These are phyloP conservation scores for Beta macrorhiza DNA, from an alignment of 179 eudicot species.

Conservation along the genomic window DNA sequence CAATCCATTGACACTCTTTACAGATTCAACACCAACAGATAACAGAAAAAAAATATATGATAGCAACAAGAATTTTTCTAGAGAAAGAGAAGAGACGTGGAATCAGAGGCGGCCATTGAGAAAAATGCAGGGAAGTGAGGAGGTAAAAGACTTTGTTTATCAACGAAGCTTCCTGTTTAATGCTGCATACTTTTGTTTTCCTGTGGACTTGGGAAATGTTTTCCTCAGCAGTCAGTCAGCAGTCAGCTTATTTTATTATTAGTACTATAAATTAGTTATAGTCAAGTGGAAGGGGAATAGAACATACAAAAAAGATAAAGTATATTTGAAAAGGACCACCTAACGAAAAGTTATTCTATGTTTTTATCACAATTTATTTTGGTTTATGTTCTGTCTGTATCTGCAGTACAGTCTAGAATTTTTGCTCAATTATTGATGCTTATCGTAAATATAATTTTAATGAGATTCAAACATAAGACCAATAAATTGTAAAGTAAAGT, in stretches of 20 bases:
- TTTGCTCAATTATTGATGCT: too few species aligned
- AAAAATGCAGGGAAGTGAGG: neutral
- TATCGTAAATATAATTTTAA: too few species aligned
- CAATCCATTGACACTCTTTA: constrained; percentile 6
- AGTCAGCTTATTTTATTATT: neutral
- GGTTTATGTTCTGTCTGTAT: too few species aligned
- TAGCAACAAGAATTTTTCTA: neutral
- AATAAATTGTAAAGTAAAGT: too few species aligned
- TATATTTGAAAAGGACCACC: neutral
- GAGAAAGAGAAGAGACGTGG: constrained; percentile 33
- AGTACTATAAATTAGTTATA: neutral
- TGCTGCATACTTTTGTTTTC: neutral
- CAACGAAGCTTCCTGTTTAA: neutral
- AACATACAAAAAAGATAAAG: neutral
- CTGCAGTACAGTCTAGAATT: too few species aligned
- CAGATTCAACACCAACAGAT: neutral
- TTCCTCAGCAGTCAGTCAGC: neutral
- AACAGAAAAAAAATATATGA: neutral
- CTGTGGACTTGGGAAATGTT: neutral
- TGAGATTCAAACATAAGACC: too few species aligned
- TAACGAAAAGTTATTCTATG: neutral
- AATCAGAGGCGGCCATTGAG: constrained; percentile 31
- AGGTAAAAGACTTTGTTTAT: too few species aligned
- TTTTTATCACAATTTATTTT: neutral
- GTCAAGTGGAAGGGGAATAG: too few species aligned